Evolutionary conservation across 106 monocot genomes (phyloP).

Genomic region (Agapanthus africanus): DNA sequence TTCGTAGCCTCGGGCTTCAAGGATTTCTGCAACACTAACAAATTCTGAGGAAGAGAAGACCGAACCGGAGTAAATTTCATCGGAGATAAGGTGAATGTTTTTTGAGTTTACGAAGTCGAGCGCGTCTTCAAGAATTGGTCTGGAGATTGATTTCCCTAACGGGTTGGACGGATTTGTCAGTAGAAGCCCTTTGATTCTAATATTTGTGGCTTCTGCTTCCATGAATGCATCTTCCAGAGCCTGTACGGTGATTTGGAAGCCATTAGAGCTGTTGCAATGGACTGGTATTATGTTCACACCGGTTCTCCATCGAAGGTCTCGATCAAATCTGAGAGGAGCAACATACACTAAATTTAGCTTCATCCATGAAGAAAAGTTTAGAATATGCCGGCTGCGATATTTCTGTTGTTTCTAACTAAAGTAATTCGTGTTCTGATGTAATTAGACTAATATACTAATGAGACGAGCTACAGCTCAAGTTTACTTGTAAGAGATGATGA

Average conservation of each 20-base stretch:
- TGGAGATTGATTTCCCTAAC: slow-evolving; percentile 26
- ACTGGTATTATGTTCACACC: slow-evolving; percentile 57
- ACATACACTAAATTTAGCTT: background rate
- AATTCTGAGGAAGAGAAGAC: slow-evolving; percentile 50
- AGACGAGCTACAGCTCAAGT: background rate
- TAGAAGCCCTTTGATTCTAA: slow-evolving; percentile 33
- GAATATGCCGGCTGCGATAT: background rate
- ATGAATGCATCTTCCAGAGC: slow-evolving; percentile 34
- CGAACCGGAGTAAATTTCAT: slow-evolving; percentile 78
- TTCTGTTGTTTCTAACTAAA: background rate
- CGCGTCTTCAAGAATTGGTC: slow-evolving; percentile 25
- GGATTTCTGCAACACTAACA: slow-evolving; percentile 56
- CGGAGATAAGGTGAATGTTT: slow-evolving; percentile 61
- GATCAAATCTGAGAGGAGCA: slow-evolving; percentile 55
- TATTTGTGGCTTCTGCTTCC: slow-evolving; percentile 12
- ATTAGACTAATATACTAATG: background rate
- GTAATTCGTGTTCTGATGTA: background rate
- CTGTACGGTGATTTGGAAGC: slow-evolving; percentile 34
- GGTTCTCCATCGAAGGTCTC: slow-evolving; percentile 80
- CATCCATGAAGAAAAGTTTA: too few relatives aligned
- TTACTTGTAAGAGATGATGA: background rate
- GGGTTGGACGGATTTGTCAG: slow-evolving; percentile 74
- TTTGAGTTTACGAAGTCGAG: slow-evolving; percentile 40
- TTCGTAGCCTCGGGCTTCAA: slow-evolving; percentile 15
- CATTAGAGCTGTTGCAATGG: slow-evolving; percentile 50